Percentiles rank a stretch among this genome's conserved stretches.
Conservation (phyloP, 176 grass and related monocot genomes). For the Puccinellia tenuiflora region DNA sequence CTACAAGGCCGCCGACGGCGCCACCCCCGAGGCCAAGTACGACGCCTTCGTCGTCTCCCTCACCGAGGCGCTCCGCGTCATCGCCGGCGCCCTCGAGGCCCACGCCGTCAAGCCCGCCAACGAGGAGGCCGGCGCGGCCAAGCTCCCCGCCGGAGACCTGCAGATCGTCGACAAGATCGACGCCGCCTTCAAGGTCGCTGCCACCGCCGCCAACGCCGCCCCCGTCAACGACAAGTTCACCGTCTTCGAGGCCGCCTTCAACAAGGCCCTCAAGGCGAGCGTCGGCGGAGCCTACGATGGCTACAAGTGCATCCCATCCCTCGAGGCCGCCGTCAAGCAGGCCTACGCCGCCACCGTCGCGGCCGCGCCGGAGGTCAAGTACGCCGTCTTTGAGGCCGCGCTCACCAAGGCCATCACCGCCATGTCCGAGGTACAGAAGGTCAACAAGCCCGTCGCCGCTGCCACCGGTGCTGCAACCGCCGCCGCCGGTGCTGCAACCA, state of each 20-base stretch:
- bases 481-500: not conserved
- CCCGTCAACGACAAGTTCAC: not conserved
- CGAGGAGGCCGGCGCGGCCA: not conserved
- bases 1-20: not conserved
- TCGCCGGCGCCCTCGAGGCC: not conserved
- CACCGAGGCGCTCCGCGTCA: not conserved
- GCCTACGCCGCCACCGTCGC: not conserved
- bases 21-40: slow-evolving; percentile 6
- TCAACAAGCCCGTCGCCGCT: not conserved
- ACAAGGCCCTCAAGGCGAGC: not conserved
- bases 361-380: not conserved
- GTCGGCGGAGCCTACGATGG: not conserved
- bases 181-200: not conserved
- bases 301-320: not conserved
- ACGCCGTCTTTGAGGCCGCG: not conserved
- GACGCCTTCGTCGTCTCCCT: not conserved
- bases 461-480: not conserved
- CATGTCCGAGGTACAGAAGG: not conserved
- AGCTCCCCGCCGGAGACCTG: not conserved
- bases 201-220: not conserved
- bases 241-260: not conserved
- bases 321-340: slow-evolving; percentile 6
- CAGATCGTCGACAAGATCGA: not conserved
- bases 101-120: not conserved
- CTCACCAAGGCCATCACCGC: slow-evolving; percentile 8